Evolutionary conservation across 352 stramenopile species (phyloP), one percentile per base, ranked within the genome.

Genomic region (Globisporangium parvum): DNA sequence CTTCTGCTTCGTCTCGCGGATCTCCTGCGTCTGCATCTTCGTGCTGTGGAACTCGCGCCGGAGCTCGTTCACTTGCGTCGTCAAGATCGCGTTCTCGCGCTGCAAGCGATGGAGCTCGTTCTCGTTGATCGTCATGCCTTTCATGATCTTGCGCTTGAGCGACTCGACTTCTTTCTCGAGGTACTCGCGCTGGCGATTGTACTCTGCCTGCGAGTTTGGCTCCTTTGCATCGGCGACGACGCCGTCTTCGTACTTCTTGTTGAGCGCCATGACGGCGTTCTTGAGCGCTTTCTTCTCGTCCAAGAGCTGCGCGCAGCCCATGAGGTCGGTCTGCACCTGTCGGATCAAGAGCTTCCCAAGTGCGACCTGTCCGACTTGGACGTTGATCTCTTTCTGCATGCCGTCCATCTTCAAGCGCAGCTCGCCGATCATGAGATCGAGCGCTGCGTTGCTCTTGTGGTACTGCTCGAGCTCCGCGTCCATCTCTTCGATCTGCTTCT

Each of bases 401-500:
- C 82, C 77, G 33, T 98, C 93, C 69, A 98, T 92, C 63, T 98
- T 97, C n/a, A 88, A 66, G 2, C 91, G 83, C 48, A 98, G 70
- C 55, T 98, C 91, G 37, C 94, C 93, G 57, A 98, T 98, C 85
- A 97, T 97, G 21, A 95, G 71, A 52, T 98, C 94, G 20, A 98
- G 61, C 20, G 89, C 81, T 11, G 90, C 90, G 53, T 98, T 98
- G 57, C 84, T 96, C 69, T 97, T 97, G 70, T 98, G 94, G 58
- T 97, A 98, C 59, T 97, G 87, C 66, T 98, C 92, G 33, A 98
- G 67, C 63, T 98, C 91, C 1, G 85, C 76, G 51, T 98, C 93
- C 93, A 98, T 98, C 59, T 97, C 87, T 65, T 98, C 95, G 55
- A 98, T 98, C 63, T 98, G 85, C 46, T 92, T 87, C 64, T 96